Percentiles rank a stretch among this genome's conserved stretches.
Evolutionary conservation across 1,284 basidiomycete genomes (phyloP).

Genomic region (Sporisorium scitamineum): DNA sequence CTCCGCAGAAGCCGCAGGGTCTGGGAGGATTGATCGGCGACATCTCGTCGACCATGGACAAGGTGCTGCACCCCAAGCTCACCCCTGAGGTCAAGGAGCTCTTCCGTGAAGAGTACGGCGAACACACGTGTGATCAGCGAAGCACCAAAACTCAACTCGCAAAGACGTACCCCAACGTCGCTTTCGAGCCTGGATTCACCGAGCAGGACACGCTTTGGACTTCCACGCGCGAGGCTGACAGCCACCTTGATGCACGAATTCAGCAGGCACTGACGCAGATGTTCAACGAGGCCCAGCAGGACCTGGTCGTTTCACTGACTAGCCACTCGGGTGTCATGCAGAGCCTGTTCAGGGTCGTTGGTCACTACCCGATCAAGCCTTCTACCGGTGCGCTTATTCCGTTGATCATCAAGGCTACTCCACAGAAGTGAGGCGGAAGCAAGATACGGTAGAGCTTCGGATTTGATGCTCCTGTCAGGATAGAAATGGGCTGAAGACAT

Average conservation of each 20-base stretch:
- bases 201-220: conserved; percentile 40
- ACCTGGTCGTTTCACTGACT: conserved; percentile 46
- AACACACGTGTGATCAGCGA: conserved; percentile 55
- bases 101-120: conserved; percentile 51
- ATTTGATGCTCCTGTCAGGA: too few species aligned
- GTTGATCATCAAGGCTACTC: conserved; percentile 54
- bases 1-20: neutral
- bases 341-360: conserved; percentile 33
- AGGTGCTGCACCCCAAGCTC: neutral
- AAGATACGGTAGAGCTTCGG: too few species aligned
- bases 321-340: conserved; percentile 57
- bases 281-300: conserved; percentile 31
- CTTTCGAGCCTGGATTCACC: conserved; percentile 33
- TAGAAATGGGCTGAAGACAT: too few species aligned
- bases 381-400: conserved; percentile 49
- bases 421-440: conserved; percentile 30
- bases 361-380: conserved; percentile 43
- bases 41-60: neutral
- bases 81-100: conserved; percentile 25
- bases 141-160: conserved; percentile 24
- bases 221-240: conserved; percentile 18
- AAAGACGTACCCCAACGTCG: conserved; percentile 33
- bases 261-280: conserved; percentile 32
- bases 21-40: neutral
- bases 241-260: conserved; percentile 31